phyloP scores from a whole-genome alignment of 768 basidiomycete species.

The Auriscalpium vulgare region DNA sequence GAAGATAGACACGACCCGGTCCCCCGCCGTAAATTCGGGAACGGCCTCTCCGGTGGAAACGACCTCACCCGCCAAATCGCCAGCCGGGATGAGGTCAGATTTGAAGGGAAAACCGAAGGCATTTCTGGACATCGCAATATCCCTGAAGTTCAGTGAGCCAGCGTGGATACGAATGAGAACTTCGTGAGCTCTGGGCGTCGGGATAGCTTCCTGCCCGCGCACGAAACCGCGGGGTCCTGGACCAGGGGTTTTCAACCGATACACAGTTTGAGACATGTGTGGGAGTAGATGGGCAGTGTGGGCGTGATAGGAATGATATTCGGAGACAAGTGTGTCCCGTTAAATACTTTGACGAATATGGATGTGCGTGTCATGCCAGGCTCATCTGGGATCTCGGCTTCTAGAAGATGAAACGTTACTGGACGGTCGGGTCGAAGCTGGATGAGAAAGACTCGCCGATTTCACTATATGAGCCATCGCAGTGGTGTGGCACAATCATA shows the following conservation, averaged over 20 bases:
- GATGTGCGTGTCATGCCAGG: too few species aligned
- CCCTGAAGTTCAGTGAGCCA: conserved; percentile 51
- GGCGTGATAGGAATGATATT: too few species aligned
- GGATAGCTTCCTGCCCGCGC: conserved; percentile 10
- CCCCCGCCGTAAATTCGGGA: conserved; percentile 39
- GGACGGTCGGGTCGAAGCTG: too few species aligned
- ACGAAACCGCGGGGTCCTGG: not conserved
- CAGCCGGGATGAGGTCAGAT: conserved; percentile 23
- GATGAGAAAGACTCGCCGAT: too few species aligned
- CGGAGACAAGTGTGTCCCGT: too few species aligned
- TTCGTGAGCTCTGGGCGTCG: conserved; percentile 34
- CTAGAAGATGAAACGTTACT: too few species aligned
- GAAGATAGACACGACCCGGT: conserved; percentile 28
- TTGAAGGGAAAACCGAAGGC: conserved; percentile 30
- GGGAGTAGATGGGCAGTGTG: too few species aligned
- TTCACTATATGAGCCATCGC: too few species aligned
- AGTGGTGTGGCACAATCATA: too few species aligned
- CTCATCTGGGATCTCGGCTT: too few species aligned
- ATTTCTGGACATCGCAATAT: conserved; percentile 35
- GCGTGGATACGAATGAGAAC: conserved; percentile 50
- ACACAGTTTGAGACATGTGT: not conserved
- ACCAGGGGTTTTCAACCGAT: not conserved
- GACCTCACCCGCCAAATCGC: conserved; percentile 49
- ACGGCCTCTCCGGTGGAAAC: conserved; percentile 28
- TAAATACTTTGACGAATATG: too few species aligned